Percentiles rank a stretch among this genome's conserved stretches.
Conservation (phyloP, 1,284 basidiomycete genomes). For the Ganoderma boninense region DNA sequence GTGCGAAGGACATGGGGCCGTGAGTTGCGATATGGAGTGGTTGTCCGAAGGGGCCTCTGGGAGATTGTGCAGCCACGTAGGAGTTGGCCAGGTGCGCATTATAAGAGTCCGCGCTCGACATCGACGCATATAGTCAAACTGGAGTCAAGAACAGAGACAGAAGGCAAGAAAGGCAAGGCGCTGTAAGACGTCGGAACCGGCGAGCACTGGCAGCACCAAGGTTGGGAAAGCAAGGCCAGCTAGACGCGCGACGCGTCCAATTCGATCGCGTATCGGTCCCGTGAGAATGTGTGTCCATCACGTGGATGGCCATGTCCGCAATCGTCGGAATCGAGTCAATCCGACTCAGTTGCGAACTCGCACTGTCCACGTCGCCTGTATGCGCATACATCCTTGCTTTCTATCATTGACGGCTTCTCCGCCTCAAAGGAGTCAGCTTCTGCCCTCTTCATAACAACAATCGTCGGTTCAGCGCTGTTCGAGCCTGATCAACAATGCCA, state of each 20-base stretch:
- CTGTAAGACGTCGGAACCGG: conserved; percentile 2
- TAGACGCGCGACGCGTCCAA: conserved; percentile 21
- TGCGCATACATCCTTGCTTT: not conserved
- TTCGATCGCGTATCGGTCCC: conserved; percentile 26
- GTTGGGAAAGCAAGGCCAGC: not conserved
- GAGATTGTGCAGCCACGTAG: conserved; percentile 42
- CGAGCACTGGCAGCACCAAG: not conserved
- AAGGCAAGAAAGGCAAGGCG: not conserved
- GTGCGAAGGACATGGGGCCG: conserved; percentile 66
- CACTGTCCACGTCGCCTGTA: not conserved
- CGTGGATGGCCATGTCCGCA: conserved; percentile 13
- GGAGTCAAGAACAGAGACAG: conserved; percentile 3
- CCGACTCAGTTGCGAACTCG: not conserved
- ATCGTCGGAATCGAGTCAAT: conserved; percentile 3
- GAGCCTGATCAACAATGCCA: not conserved
- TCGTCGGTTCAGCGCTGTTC: not conserved
- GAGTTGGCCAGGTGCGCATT: conserved; percentile 58
- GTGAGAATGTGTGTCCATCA: conserved; percentile 17
- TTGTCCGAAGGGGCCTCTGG: conserved; percentile 45
- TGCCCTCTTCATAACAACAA: not conserved
- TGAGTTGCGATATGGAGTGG: conserved; percentile 49
- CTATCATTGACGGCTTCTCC: not conserved
- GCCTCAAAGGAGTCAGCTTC: not conserved
- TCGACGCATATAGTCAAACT: conserved; percentile 21
- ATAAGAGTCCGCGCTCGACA: conserved; percentile 55